Percentiles rank a stretch among this genome's conserved stretches.
Evolutionary conservation across 1,139 yeast genomes (phyloP).

Genomic region (Chernovozyma aurita): DNA sequence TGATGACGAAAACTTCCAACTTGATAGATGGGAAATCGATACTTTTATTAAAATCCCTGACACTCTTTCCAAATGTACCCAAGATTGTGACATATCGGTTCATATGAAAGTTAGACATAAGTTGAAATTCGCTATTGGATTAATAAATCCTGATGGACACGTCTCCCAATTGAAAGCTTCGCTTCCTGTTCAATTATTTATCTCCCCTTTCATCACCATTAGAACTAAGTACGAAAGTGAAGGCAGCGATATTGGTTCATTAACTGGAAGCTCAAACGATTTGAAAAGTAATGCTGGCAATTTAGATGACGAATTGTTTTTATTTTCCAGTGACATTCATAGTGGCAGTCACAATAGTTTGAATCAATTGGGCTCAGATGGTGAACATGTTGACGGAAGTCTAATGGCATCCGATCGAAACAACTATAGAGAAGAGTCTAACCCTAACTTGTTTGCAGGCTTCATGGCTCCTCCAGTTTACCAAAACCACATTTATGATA

Average conservation of each 20-base stretch:
- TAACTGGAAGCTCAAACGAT: constrained; percentile 6
- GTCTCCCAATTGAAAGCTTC: constrained; percentile 74
- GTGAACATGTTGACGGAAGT: background rate
- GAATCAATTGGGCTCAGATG: constrained; percentile 12
- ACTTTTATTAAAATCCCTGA: constrained; percentile 63
- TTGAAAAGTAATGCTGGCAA: constrained; percentile 2
- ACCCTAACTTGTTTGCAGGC: constrained; percentile 34
- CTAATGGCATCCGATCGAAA: background rate
- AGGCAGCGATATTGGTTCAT: constrained; percentile 10
- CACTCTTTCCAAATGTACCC: constrained; percentile 70
- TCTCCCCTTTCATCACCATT: constrained; percentile 78
- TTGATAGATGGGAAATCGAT: constrained; percentile 76
- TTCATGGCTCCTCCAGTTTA: constrained; percentile 87
- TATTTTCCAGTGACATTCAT: constrained; percentile 27
- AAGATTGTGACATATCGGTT: constrained; percentile 67
- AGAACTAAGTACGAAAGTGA: constrained; percentile 42
- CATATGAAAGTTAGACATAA: constrained; percentile 69
- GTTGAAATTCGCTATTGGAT: constrained; percentile 58
- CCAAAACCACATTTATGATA: constrained; percentile 79
- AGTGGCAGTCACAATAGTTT: constrained; percentile 28
- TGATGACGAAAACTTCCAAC: constrained; percentile 39
- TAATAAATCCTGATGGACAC: constrained; percentile 72
- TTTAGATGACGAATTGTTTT: constrained; percentile 24
- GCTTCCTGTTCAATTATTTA: constrained; percentile 61
- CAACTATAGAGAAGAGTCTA: constrained; percentile 1